Conservation (phyloP, 495 filamentous ascomycete genomes). For the Penicillium robsamsonii region DNA sequence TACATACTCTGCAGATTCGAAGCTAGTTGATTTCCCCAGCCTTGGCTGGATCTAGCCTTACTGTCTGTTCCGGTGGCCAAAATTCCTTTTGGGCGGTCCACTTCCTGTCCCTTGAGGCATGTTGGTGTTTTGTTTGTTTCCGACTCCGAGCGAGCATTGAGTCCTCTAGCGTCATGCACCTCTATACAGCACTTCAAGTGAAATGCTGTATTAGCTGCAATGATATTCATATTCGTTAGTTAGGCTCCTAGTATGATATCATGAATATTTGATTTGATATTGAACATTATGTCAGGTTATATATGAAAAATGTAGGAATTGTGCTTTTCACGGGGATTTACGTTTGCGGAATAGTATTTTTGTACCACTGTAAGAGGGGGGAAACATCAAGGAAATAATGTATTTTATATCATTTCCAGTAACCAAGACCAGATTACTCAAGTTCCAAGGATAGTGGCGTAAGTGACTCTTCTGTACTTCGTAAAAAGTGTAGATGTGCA, state of each 20-base stretch:
- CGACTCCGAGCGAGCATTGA: slow-evolving; percentile 22
- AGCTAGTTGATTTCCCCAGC: slow-evolving; percentile 18
- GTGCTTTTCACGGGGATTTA: neutral
- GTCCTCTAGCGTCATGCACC: slow-evolving; percentile 23
- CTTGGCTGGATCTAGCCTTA: neutral
- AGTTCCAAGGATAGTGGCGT: neutral
- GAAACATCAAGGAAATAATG: neutral
- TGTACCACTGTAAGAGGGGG: neutral
- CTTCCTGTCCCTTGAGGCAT: slow-evolving; percentile 3
- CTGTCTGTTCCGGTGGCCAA: slow-evolving; percentile 1
- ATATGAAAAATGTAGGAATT: neutral
- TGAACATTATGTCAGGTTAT: neutral
- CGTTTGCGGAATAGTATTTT: neutral
- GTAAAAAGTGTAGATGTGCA: neutral
- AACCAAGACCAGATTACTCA: neutral
- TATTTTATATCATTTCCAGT: neutral
- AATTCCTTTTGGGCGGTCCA: slow-evolving; percentile 17
- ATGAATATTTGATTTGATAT: slow-evolving; percentile 8
- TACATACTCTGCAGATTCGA: slow-evolving; percentile 30
- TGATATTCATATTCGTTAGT: neutral
- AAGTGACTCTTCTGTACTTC: neutral
- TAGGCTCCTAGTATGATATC: neutral
- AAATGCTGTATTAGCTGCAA: neutral
- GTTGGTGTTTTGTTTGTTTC: slow-evolving; percentile 8
- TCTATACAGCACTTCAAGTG: slow-evolving; percentile 9